Percentiles rank a stretch among this genome's conserved stretches.
Conservation (phyloP, 306 rosid genomes). For the Casuarina equisetifolia region DNA sequence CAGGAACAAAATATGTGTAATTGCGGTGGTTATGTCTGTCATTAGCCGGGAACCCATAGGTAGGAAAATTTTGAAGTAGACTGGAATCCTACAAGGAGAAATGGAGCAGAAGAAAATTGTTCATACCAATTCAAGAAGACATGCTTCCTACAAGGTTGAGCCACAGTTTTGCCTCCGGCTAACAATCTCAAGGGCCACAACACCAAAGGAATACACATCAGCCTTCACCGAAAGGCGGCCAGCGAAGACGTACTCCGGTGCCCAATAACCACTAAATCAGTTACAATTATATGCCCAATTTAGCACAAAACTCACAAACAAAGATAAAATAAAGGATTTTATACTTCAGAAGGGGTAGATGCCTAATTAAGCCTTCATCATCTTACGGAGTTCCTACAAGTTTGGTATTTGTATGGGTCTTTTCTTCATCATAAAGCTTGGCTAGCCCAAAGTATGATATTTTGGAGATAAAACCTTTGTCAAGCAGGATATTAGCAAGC, state of each 20-base stretch:
- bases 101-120: slow-evolving; percentile 3
- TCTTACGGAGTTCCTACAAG: slow-evolving; percentile 80
- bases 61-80: neutral
- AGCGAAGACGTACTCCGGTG: slow-evolving; percentile 19
- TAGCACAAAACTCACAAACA: slow-evolving; percentile 9
- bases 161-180: slow-evolving; percentile 67
- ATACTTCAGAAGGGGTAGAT: slow-evolving; percentile 1
- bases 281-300: neutral
- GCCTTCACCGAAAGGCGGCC: slow-evolving; percentile 86
- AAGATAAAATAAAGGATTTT: neutral
- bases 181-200: slow-evolving; percentile 72
- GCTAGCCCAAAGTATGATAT: slow-evolving; percentile 70
- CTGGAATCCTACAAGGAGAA: neutral
- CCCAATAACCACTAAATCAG: too few relatives aligned
- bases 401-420: slow-evolving; percentile 72
- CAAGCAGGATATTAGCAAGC: slow-evolving; percentile 75
- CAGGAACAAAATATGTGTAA: too few relatives aligned
- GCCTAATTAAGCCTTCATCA: neutral
- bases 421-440: slow-evolving; percentile 49
- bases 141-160: neutral
- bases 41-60: neutral
- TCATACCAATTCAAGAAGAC: slow-evolving; percentile 63
- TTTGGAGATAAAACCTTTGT: slow-evolving; percentile 57
- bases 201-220: slow-evolving; percentile 81
- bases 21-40: neutral